Conservation (phyloP, 1,284 basidiomycete species). For the Ganoderma lingzhi region DNA sequence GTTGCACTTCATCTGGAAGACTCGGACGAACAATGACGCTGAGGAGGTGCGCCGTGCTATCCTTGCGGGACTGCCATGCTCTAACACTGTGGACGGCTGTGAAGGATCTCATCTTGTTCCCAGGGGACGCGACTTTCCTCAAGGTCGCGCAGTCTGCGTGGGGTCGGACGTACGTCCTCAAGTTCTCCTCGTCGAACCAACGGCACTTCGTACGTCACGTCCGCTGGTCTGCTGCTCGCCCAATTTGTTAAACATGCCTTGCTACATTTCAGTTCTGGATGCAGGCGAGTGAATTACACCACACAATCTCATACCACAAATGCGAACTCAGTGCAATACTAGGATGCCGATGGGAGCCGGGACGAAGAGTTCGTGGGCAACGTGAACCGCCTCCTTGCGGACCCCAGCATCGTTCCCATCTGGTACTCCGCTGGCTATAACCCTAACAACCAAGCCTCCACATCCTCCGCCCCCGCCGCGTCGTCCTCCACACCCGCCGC, state of each 20-base stretch:
- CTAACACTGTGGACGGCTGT: not conserved
- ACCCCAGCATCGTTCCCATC: slow-evolving; percentile 64
- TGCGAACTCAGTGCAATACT: not conserved
- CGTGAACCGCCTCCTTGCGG: slow-evolving; percentile 70
- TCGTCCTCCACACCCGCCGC: slow-evolving; percentile 39
- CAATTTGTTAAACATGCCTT: no score
- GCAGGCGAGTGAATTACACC: slow-evolving; percentile 60
- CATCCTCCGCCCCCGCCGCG: slow-evolving; percentile 49
- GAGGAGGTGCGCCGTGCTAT: slow-evolving; percentile 61
- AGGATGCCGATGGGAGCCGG: slow-evolving; percentile 74
- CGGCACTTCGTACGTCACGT: slow-evolving; percentile 75
- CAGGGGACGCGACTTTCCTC: slow-evolving; percentile 78
- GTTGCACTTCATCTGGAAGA: slow-evolving; percentile 81
- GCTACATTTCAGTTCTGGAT: slow-evolving; percentile 72
- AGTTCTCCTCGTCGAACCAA: slow-evolving; percentile 83
- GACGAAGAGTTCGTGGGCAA: slow-evolving; percentile 77
- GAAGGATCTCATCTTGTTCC: slow-evolving; percentile 82
- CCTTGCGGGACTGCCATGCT: not conserved
- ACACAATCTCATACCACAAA: not conserved
- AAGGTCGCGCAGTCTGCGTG: slow-evolving; percentile 67
- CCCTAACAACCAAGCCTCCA: slow-evolving; percentile 30
- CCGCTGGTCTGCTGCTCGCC: no score
- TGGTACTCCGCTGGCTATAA: slow-evolving; percentile 55
- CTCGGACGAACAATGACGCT: slow-evolving; percentile 62
- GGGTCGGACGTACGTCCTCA: slow-evolving; percentile 80